These are phyloP conservation scores for Sideroxylon spinosum DNA, from an alignment of 179 eudicot species.

Conservation along the genomic window DNA sequence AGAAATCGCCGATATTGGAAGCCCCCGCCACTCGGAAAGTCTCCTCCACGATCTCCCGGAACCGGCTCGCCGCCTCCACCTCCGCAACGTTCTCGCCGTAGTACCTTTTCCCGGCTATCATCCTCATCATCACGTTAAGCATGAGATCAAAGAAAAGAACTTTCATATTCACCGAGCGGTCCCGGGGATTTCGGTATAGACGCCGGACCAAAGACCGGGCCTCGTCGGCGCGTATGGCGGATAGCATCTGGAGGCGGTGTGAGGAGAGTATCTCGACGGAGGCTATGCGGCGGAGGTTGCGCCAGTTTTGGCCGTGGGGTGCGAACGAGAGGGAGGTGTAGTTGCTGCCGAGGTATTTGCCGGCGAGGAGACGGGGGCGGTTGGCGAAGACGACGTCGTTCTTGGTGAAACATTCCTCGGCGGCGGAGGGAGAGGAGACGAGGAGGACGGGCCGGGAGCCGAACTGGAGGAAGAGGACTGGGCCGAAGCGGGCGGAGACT, in stretches of 20 bases:
- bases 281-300: constrained; percentile 34
- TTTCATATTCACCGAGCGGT: too few relatives aligned
- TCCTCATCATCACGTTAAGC: too few relatives aligned
- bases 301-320: constrained; percentile 14
- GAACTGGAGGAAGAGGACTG: constrained; percentile 30
- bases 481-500: constrained; percentile 30
- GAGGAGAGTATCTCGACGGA: constrained; percentile 37
- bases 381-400: constrained; percentile 45
- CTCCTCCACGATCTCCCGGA: constrained; percentile 23
- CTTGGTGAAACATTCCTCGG: constrained; percentile 45
- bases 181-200: background rate
- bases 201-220: constrained; percentile 17
- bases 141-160: too few relatives aligned
- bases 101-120: too few relatives aligned
- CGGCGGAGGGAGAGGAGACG: constrained; percentile 41
- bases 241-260: constrained; percentile 23
- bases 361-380: constrained; percentile 40
- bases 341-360: constrained; percentile 36
- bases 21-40: constrained; percentile 16
- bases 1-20: constrained; percentile 24
- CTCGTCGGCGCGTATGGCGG: constrained; percentile 33
- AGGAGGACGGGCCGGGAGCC: constrained; percentile 39
- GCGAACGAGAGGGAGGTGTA: too few relatives aligned
- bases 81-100: too few relatives aligned
- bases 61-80: too few relatives aligned